These are phyloP conservation scores for Aspergillus sp. DNA, from an alignment of 2,329 filamentous ascomycete genomes.

Conservation along the genomic window DNA sequence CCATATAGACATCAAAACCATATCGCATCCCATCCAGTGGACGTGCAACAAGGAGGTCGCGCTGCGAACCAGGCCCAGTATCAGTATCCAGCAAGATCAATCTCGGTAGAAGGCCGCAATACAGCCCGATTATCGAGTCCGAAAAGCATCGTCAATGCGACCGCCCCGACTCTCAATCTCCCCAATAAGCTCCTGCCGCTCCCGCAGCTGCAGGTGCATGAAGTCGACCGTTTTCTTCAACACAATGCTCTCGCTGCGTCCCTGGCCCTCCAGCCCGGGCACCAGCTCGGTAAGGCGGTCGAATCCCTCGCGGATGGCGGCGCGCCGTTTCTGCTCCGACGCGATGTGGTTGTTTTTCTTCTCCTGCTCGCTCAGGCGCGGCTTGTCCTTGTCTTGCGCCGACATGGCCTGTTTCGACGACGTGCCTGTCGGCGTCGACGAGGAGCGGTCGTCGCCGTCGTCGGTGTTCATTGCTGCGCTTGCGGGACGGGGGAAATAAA, in stretches of 20 bases:
- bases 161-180: conserved; percentile 52
- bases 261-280: conserved; percentile 72
- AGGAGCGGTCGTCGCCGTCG: conserved; percentile 23
- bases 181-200: conserved; percentile 49
- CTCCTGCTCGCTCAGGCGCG: conserved; percentile 58
- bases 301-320: conserved; percentile 73
- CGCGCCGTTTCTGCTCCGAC: conserved; percentile 55
- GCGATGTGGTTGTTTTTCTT: conserved; percentile 68
- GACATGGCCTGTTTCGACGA: conserved; percentile 18
- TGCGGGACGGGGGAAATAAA: conserved; percentile 13
- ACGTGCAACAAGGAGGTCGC: neutral
- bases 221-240: conserved; percentile 61
- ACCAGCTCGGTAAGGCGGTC: conserved; percentile 72
- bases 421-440: conserved; percentile 22
- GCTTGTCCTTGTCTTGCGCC: conserved; percentile 42
- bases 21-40: neutral
- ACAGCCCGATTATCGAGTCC: conserved; percentile 13
- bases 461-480: conserved; percentile 17
- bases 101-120: neutral
- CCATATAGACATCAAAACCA: neutral
- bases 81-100: conserved; percentile 1
- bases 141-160: conserved; percentile 38
- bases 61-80: neutral
- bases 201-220: conserved; percentile 51
- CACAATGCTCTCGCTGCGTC: conserved; percentile 77